Base-by-base conservation (phyloP, 129 eudicot species). In the Artemisia tridentata region DNA sequence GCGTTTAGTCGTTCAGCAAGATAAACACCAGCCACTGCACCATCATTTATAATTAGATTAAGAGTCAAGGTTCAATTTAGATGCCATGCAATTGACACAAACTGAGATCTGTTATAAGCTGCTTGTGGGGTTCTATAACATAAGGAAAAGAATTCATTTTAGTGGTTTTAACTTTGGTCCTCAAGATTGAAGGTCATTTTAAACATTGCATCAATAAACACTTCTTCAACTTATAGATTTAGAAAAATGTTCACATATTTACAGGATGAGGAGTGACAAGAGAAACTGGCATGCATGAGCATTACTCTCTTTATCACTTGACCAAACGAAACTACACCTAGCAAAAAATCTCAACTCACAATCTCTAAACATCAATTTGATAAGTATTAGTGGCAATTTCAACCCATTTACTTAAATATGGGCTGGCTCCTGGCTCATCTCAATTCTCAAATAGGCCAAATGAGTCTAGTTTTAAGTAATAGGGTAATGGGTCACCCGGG, bases 1-100 rank as follows among this genome's bases (percentile, higher is more conserved):
- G 46, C 68, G 34, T 93, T 93, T 6, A 93, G 88, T 67, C 81
- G 83, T 82, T 93, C 98, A 72, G 98, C 98, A 72, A 87, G 79
- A 83, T 89, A 93, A 20, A 93, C 96, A 75, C 98, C 96, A 56
- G 61, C 86, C 91, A 93, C 97, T 93, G 92, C 81, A 81, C 51
- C 73, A 66, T 66, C 34, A 25, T 43, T 23, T 48, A 65, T 23
- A 0, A 38, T 75, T 65, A 7, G 21, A 38, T 16, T 52, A 61
- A 50, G 53, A 38, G 18, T 38, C 58, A 45, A 29, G 27, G 9
- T 60, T 46, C 23, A 3, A 27, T 57, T 52, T 54, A 16, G 12
- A 38, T 45, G 20, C 21, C 72, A 54, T 43, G 59, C 65, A 64
- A 72, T 62, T 29, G 46, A 64, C 60, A 31, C 65, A 53, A 52